Conservation (phyloP, 495 filamentous ascomycete genomes). For the Thermothielavioides terrestris region DNA sequence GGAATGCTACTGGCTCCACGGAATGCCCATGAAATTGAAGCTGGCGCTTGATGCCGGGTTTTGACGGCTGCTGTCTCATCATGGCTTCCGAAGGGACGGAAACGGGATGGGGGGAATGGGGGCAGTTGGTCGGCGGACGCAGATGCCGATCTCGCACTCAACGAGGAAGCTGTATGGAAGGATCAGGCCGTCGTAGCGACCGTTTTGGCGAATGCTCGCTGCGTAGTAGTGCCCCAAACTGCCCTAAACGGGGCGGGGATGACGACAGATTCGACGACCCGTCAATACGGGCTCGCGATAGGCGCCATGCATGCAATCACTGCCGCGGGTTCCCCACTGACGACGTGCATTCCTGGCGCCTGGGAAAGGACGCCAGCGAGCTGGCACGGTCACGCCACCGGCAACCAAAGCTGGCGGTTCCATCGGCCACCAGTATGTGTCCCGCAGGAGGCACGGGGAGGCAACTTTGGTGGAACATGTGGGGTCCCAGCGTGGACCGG, state of each 20-base stretch:
- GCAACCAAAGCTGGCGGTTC: conserved; percentile 12
- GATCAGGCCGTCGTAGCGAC: neutral
- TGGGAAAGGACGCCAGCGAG: neutral
- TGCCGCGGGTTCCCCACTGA: neutral
- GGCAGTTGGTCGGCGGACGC: no score
- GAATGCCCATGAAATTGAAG: no score
- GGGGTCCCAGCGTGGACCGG: no score
- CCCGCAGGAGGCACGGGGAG: no score
- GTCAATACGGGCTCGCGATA: neutral
- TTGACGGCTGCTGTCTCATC: neutral
- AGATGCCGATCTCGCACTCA: neutral
- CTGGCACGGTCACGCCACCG: conserved; percentile 3
- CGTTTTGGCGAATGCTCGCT: neutral
- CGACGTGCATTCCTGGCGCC: neutral
- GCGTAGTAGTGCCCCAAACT: no score
- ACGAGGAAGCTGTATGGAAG: conserved; percentile 5
- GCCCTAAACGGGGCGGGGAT: conserved; percentile 3
- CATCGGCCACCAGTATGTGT: neutral
- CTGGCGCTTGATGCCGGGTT: neutral
- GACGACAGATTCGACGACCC: neutral
- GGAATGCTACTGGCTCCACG: no score
- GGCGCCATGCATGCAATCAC: conserved; percentile 9
- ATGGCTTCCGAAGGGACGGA: neutral
- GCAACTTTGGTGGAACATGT: neutral
- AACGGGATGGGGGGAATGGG: no score